Conservation (phyloP, 75 land plant species). For the Sequoiadendron giganteum region DNA sequence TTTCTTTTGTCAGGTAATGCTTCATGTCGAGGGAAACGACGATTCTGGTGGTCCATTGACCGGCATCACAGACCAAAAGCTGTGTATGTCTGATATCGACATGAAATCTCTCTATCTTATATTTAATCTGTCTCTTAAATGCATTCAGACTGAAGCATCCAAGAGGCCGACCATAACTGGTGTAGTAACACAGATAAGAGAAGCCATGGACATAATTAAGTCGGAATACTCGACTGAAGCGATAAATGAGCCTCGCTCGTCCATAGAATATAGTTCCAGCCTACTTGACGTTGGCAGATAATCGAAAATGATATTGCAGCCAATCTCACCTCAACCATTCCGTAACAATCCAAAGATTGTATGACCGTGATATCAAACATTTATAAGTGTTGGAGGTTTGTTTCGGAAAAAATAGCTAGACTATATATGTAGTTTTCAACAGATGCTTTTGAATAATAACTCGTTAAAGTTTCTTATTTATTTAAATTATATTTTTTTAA, state of each 20-base stretch:
- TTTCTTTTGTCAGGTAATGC: neutral
- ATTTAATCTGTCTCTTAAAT: neutral
- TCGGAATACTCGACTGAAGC: neutral
- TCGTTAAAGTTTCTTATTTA: too few species aligned
- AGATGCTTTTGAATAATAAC: too few species aligned
- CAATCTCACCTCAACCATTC: neutral
- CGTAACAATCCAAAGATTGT: too few species aligned
- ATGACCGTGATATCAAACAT: too few species aligned
- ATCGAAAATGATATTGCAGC: neutral
- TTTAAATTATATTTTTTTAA: too few species aligned
- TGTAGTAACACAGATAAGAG: neutral
- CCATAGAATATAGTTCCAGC: neutral
- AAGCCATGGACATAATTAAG: neutral
- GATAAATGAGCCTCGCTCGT: neutral
- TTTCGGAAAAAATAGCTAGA: too few species aligned
- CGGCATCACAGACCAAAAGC: neutral
- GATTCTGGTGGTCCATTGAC: neutral
- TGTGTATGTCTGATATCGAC: neutral
- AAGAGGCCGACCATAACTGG: neutral
- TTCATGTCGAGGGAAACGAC: neutral
- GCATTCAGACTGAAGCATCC: neutral
- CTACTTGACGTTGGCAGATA: neutral
- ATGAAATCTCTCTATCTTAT: neutral
- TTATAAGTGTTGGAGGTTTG: too few species aligned
- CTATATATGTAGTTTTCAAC: too few species aligned